Percentiles rank a stretch among this genome's conserved stretches.
These are phyloP conservation scores for Aspergillus candidus DNA, from an alignment of 2,329 filamentous ascomycete genomes.

Conservation along the genomic window DNA sequence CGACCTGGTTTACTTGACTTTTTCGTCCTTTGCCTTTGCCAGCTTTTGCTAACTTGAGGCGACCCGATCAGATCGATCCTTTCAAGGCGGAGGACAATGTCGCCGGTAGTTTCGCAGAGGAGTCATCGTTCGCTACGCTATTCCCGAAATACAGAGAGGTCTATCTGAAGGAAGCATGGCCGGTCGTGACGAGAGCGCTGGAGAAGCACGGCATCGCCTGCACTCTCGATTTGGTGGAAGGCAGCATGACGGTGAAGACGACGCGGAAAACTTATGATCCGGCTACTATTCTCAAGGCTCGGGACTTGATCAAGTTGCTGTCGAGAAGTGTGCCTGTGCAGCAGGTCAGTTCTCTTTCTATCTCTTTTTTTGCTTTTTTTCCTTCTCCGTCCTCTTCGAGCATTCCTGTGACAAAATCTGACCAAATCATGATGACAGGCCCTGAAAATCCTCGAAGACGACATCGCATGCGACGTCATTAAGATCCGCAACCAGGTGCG, in stretches of 20 bases:
- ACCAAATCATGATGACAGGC: conserved; percentile 42
- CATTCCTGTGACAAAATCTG: too few species aligned
- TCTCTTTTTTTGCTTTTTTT: neutral
- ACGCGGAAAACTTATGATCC: conserved; percentile 89
- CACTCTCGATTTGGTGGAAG: conserved; percentile 88
- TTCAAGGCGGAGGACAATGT: conserved; percentile 83
- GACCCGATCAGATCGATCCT: conserved; percentile 57
- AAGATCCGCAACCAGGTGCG: conserved; percentile 86
- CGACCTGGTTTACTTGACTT: neutral
- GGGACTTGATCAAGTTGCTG: conserved; percentile 89
- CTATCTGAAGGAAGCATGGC: conserved; percentile 90
- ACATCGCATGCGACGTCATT: conserved; percentile 86
- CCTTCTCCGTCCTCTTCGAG: neutral
- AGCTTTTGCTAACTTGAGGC: conserved; percentile 3
- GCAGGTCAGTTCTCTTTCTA: conserved; percentile 44
- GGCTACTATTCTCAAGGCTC: conserved; percentile 83
- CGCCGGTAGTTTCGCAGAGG: conserved; percentile 81
- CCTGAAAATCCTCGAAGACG: conserved; percentile 89
- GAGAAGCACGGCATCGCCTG: conserved; percentile 86
- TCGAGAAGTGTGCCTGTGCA: conserved; percentile 87
- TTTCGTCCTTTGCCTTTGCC: neutral
- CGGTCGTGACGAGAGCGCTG: conserved; percentile 77
- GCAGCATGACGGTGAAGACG: conserved; percentile 94
- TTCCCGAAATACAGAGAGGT: conserved; percentile 97
- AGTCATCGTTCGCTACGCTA: conserved; percentile 75